Conservation (phyloP, 768 basidiomycete species). For the Lentinus brumalis region DNA sequence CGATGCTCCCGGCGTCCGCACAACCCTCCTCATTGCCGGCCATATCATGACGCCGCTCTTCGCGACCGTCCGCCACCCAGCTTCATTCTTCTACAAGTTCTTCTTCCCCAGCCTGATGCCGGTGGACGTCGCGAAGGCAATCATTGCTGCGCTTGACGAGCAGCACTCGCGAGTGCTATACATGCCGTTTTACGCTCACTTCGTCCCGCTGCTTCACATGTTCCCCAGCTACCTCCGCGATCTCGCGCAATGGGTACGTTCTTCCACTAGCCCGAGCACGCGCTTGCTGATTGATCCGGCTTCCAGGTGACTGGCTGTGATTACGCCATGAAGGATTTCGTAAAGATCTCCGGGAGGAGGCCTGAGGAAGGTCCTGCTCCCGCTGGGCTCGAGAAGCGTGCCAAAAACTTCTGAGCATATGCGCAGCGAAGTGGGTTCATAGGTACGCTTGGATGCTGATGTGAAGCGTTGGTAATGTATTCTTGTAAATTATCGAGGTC, state of each 20-base stretch:
- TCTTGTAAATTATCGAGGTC: background rate
- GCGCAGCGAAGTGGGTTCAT: background rate
- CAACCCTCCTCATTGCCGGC: slow-evolving; percentile 82
- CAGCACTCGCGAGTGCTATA: slow-evolving; percentile 72
- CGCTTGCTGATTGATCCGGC: slow-evolving; percentile 14
- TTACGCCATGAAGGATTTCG: slow-evolving; percentile 67
- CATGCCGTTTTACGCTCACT: slow-evolving; percentile 73
- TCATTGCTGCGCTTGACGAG: slow-evolving; percentile 81
- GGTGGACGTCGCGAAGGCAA: slow-evolving; percentile 72
- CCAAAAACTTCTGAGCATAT: slow-evolving; percentile 13
- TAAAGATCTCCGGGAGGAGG: slow-evolving; percentile 62
- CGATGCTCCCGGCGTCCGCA: slow-evolving; percentile 75
- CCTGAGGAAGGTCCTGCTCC: slow-evolving; percentile 51
- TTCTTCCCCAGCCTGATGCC: slow-evolving; percentile 76
- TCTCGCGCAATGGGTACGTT: slow-evolving; percentile 69
- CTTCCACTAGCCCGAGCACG: background rate
- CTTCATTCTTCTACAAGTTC: slow-evolving; percentile 60
- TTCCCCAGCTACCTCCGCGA: slow-evolving; percentile 78
- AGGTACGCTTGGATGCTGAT: background rate
- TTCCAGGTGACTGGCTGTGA: slow-evolving; percentile 67
- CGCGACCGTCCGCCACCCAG: slow-evolving; percentile 53
- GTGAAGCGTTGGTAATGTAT: slow-evolving; percentile 14
- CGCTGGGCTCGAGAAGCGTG: background rate
- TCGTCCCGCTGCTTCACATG: slow-evolving; percentile 53
- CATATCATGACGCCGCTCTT: slow-evolving; percentile 83